A percentile compares a stretch with the other conserved stretches of the same genome.
Evolutionary conservation across 441 rosid genomes (phyloP).

Genomic region (Syzygium syzygioides): DNA sequence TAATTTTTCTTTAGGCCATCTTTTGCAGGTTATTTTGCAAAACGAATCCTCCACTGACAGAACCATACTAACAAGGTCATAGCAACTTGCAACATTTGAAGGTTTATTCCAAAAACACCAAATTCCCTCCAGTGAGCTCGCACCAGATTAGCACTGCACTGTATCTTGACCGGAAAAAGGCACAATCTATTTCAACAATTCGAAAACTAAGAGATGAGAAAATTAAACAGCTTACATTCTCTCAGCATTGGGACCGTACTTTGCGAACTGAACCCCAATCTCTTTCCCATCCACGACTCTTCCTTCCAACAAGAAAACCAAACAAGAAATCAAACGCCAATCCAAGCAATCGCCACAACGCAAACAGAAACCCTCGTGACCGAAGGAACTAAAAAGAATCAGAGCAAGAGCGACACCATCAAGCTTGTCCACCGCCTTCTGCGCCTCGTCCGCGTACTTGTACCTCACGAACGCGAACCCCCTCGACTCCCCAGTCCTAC

Average conservation of each 20-base stretch:
- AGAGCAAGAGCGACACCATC: conserved; percentile 31
- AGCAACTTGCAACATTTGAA: not conserved
- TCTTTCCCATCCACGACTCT: conserved; percentile 73
- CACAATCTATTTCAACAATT: not conserved
- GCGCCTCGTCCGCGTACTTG: conserved; percentile 72
- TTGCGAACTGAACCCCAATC: conserved; percentile 72
- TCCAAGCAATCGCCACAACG: not conserved
- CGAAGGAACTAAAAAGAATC: not conserved
- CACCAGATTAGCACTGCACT: not conserved
- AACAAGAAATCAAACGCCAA: not conserved
- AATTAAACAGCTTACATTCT: conserved; percentile 35
- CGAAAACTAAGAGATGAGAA: not conserved
- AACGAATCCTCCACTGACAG: not conserved
- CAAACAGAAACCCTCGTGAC: not conserved
- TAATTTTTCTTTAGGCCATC: not conserved
- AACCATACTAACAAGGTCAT: not conserved
- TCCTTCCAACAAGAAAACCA: conserved; percentile 26
- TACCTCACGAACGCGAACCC: conserved; percentile 77
- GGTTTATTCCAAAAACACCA: not conserved
- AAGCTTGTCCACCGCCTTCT: conserved; percentile 68
- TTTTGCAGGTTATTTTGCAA: not conserved
- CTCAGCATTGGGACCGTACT: conserved; percentile 76
- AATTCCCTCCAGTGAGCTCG: not conserved
- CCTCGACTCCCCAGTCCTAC: conserved; percentile 67
- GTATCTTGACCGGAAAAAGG: not conserved